phyloP scores from a whole-genome alignment of 495 filamentous ascomycete genomes.

The Elasticomyces elasticus region DNA sequence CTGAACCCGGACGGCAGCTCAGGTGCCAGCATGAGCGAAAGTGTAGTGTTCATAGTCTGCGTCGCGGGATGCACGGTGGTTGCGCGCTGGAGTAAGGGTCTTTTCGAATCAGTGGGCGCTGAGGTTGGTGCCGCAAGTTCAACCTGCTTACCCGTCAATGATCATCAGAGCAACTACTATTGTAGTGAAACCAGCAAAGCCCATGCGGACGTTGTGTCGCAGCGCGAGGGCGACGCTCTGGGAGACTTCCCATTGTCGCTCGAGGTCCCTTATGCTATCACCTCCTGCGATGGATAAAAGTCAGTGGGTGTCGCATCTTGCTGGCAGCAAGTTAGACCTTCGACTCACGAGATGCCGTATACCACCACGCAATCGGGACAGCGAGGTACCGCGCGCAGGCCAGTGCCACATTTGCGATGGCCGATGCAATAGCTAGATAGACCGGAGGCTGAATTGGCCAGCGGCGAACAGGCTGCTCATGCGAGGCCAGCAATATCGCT shows the following conservation, averaged over 20 bases:
- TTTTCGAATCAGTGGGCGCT: not conserved
- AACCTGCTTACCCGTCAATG: not conserved
- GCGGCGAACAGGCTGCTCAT: not conserved
- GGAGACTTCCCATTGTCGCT: not conserved
- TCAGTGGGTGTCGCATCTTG: no score
- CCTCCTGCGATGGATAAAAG: no score
- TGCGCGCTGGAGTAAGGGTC: not conserved
- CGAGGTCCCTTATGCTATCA: not conserved
- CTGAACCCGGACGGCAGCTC: not conserved
- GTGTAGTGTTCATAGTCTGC: not conserved
- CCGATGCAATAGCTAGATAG: not conserved
- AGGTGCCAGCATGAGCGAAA: not conserved
- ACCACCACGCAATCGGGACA: not conserved
- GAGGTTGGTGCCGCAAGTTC: not conserved
- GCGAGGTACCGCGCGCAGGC: not conserved
- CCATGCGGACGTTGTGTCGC: not conserved
- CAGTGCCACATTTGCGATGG: not conserved
- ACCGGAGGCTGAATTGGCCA: not conserved
- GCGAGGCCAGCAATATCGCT: not conserved
- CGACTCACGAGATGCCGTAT: not conserved
- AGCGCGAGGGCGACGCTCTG: not conserved
- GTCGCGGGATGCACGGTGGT: not conserved
- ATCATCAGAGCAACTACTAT: not conserved
- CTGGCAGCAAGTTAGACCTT: no score
- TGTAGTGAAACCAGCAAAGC: not conserved